Base-by-base conservation (phyloP, 768 basidiomycete genomes). In the Hericium erinaceus region DNA sequence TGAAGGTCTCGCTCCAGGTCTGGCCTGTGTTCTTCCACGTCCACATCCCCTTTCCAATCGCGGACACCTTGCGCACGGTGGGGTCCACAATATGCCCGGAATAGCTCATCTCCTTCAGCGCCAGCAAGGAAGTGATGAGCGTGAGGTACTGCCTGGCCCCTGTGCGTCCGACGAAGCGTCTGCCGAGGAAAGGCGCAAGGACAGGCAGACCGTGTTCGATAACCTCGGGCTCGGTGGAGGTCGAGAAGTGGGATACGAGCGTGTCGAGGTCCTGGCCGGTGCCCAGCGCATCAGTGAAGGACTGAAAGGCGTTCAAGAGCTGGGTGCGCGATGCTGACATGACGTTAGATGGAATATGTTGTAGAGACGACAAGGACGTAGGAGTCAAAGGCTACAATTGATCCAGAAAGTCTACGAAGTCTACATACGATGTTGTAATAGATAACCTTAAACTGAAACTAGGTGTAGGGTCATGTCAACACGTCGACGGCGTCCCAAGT, bases 151-250 rank as follows among this genome's bases (percentile, higher is more conserved):
- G 61, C 41, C 69, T 67, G 44, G 82, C 69, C 44, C 74, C 79
- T 2, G 69, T 66, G 20, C 58, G 66, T 13, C 82, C 81, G 0
- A 64, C 64, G 66, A 83, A 84, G 12, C 66, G 58, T 26, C 70
- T 74, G 33, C 84, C 83, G 6, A 85, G 64, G 67, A 86, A 86
- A n/a, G 83, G 81, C 10, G 82, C 81, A 39, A 84, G 72, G 39
- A 63, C 64, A 20, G 72, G 69, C 26, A 80, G 72, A 15, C 85
- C 85, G 54, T 86, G 74, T 65, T 85, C 84, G 61, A 77, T 59
- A 2, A 75, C 80, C 52, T 73, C 71, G 56, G 74, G 71, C 55
- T 70, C 66, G 54, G 73, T 70, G 0, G 72, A 72, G 6, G 66
- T 68, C 10, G 83, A 82, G 61, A 85, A 85, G 62, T 78, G 75